Conservation (phyloP, 1,284 basidiomycete species). For the Rhodotorula glutinis region DNA sequence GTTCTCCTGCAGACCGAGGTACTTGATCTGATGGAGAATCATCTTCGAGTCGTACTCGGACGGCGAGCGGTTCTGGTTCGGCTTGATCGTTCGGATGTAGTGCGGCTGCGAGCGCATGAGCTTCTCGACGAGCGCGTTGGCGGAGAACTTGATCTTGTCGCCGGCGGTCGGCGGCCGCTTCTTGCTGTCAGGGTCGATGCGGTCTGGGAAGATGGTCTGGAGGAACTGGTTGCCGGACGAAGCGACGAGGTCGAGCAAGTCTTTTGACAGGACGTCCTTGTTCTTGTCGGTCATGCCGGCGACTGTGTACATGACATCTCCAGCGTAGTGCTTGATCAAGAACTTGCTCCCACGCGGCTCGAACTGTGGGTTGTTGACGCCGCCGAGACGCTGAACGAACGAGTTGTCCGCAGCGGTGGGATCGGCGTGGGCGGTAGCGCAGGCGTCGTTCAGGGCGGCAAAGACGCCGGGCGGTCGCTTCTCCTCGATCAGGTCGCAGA, state of each 20-base stretch:
- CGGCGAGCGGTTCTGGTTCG: conserved; percentile 92
- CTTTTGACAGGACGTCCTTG: conserved; percentile 94
- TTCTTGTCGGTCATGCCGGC: conserved; percentile 99
- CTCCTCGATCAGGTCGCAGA: conserved; percentile 97
- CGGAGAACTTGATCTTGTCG: conserved; percentile 93
- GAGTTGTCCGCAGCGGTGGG: conserved; percentile 94
- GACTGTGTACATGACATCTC: conserved; percentile 98
- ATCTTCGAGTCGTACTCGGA: conserved; percentile 92
- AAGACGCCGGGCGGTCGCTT: conserved; percentile 95
- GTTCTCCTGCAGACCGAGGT: conserved; percentile 97
- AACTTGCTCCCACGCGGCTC: conserved; percentile 89
- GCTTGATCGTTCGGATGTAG: conserved; percentile 99
- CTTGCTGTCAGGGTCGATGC: conserved; percentile 94
- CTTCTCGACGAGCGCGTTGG: conserved; percentile 91
- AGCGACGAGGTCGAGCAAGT: conserved; percentile 84
- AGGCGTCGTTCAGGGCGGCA: conserved; percentile 95
- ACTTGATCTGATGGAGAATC: conserved; percentile 98
- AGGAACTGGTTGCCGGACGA: conserved; percentile 78
- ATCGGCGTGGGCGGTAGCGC: conserved; percentile 96
- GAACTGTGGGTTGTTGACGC: conserved; percentile 62
- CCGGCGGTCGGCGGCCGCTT: conserved; percentile 97
- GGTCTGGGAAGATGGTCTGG: conserved; percentile 85
- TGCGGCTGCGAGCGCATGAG: conserved; percentile 94
- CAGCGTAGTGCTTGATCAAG: conserved; percentile 90
- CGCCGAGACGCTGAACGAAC: conserved; percentile 85